These are phyloP conservation scores for Paraglomus occultum DNA, from an alignment of 192 early-diverging fungal species.

Conservation along the genomic window DNA sequence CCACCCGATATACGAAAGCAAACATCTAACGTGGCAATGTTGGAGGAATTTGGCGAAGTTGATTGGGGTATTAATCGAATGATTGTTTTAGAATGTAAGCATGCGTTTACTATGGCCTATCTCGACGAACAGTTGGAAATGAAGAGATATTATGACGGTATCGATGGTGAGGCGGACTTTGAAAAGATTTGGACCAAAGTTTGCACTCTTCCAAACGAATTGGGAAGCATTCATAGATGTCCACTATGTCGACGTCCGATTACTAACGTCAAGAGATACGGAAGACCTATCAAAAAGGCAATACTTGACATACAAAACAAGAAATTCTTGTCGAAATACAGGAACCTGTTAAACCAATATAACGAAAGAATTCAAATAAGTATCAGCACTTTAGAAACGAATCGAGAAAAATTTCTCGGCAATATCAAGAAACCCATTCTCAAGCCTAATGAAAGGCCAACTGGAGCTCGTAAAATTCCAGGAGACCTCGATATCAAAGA, in stretches of 20 bases:
- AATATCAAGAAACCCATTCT: background rate
- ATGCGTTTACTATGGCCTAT: constrained; percentile 48
- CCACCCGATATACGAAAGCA: constrained; percentile 25
- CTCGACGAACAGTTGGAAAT: constrained; percentile 52
- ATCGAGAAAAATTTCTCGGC: constrained; percentile 7
- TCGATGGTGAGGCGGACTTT: background rate
- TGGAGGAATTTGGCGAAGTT: constrained; percentile 33
- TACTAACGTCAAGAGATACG: constrained; percentile 17
- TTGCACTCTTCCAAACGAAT: background rate
- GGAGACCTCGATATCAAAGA: background rate
- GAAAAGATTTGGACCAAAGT: background rate
- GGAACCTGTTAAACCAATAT: background rate
- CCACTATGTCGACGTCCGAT: constrained; percentile 6
- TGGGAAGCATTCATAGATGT: background rate
- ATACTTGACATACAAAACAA: constrained; percentile 20
- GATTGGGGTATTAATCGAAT: constrained; percentile 48
- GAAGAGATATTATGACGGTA: constrained; percentile 37
- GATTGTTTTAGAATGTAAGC: constrained; percentile 49
- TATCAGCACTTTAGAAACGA: background rate
- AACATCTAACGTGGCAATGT: constrained; percentile 32
- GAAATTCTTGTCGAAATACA: constrained; percentile 20
- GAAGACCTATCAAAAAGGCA: constrained; percentile 16
- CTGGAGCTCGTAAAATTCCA: background rate
- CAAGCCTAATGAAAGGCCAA: background rate
- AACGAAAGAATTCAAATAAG: background rate